A percentile compares a stretch with the other conserved stretches of the same genome.
phyloP scores from a whole-genome alignment of 371 early-diverging fungal species.

The Rhizopus stolonifer region DNA sequence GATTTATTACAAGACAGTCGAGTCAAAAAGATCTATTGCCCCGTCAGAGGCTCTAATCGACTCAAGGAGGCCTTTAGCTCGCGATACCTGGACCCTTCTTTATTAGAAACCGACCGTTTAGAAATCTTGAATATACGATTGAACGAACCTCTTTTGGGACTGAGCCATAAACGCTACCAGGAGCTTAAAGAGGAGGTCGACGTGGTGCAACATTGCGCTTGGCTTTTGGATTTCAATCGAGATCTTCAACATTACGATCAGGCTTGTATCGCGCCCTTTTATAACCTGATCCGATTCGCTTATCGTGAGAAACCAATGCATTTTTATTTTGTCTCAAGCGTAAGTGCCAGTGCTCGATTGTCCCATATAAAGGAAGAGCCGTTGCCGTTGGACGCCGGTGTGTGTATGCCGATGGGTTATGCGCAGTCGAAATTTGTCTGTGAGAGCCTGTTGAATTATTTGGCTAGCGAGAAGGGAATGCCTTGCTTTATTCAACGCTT shows the following conservation, averaged over 20 bases:
- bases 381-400: conserved; percentile 19
- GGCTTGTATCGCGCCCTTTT: conserved; percentile 25
- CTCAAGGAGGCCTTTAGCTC: conserved; percentile 22
- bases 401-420: conserved; percentile 40
- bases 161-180: conserved; percentile 14
- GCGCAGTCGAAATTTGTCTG: conserved; percentile 39
- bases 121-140: conserved; percentile 17
- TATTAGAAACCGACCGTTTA: conserved; percentile 1
- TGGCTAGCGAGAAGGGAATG: conserved; percentile 25
- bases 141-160: conserved; percentile 25
- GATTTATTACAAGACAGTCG: conserved; percentile 21
- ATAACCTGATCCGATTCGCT: conserved; percentile 30
- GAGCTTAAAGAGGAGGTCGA: conserved; percentile 20
- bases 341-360: conserved; percentile 11
- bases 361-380: conserved; percentile 16
- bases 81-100: conserved; percentile 18
- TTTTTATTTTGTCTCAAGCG: conserved; percentile 28
- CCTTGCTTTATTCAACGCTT: conserved; percentile 42
- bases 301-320: conserved; percentile 24
- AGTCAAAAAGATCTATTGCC: conserved; percentile 29
- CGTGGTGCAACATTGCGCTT: conserved; percentile 30
- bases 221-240: conserved; percentile 29
- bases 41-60: conserved; percentile 27
- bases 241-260: conserved; percentile 29
- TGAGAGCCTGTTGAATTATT: conserved; percentile 26